Evolutionary conservation across 768 basidiomycete genomes (phyloP), one percentile per base, ranked within the genome.

Genomic region (Rubroboletus pulcherrimus): DNA sequence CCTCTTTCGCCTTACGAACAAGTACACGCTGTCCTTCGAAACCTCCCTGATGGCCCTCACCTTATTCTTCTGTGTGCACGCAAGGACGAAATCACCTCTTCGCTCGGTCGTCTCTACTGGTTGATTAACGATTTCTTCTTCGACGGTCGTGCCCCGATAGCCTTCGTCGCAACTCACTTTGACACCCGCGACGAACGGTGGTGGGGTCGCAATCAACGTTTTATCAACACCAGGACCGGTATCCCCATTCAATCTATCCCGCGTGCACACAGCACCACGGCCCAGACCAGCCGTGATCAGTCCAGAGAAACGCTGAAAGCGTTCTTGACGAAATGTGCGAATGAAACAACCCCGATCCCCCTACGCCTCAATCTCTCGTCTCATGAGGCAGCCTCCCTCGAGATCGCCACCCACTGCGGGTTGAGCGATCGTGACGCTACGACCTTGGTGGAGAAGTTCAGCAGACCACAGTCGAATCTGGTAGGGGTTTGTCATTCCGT

Each of bases 1-100:
- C 48, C 26, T 24, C 53, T 46, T 34, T 54, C 1, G 17, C 57
- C 49, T 42, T 70, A 59, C n/a, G 53, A 54, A 30, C 51, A 70
- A 29, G 58, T 64, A 4, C 56, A 67, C 40, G 10, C 48, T n/a
- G 47, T 77, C 15, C 53, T 78, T 43, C 57, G 58, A 30, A 57
- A 37, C 10, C 59, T 75, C 1, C 33, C 37, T 29, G 37, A 49
- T 15, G 73, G 77, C 10, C 61, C 76, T n/a, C 65, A 62, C 51
- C 68, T 76, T 14, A 67, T 77, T 12, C 60, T 77, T 5, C 74
- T 67, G 51, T 69, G 69, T 50, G 66, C 71, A 53, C 63, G 68
- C 15, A 68, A 61, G 7, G 70, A 72, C 1, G 55, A 68, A 46
- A 64, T 72, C 58, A 63, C 46, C 29, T 62, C 64, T 21, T 53